Evolutionary conservation across 352 stramenopile species (phyloP).

Genomic region (Blastocystis sp.): DNA sequence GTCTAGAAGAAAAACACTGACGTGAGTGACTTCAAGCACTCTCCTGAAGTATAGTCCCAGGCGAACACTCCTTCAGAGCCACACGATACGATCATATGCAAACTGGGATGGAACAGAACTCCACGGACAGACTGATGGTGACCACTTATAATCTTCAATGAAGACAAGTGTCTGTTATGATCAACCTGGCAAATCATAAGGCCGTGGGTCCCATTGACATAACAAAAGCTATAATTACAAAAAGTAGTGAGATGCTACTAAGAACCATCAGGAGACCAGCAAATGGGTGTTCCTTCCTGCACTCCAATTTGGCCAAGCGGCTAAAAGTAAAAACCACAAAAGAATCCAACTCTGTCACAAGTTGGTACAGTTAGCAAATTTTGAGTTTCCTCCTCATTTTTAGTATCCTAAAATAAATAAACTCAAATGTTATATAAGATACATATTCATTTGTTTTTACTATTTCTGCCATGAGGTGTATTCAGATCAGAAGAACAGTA

Average conservation of each 20-base stretch:
- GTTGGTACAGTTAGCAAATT: not conserved
- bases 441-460: too few relatives aligned
- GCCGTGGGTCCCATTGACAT: constrained; percentile 41
- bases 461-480: too few relatives aligned
- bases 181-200: not conserved
- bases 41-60: not conserved
- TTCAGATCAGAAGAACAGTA: too few relatives aligned
- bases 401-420: too few relatives aligned
- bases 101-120: not conserved
- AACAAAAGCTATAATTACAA: not conserved
- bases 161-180: not conserved
- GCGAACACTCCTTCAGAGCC: constrained; percentile 26
- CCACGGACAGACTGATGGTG: not conserved
- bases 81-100: not conserved
- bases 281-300: not conserved
- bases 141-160: not conserved
- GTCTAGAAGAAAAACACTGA: not conserved
- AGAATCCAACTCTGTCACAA: not conserved
- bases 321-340: not conserved
- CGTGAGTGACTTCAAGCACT: not conserved
- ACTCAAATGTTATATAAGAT: too few relatives aligned
- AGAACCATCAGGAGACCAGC: constrained; percentile 32
- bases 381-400: too few relatives aligned
- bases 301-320: constrained; percentile 47
- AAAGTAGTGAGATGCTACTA: not conserved